phyloP scores from a whole-genome alignment of 495 filamentous ascomycete genomes.

The Apiosordaria backusii region DNA sequence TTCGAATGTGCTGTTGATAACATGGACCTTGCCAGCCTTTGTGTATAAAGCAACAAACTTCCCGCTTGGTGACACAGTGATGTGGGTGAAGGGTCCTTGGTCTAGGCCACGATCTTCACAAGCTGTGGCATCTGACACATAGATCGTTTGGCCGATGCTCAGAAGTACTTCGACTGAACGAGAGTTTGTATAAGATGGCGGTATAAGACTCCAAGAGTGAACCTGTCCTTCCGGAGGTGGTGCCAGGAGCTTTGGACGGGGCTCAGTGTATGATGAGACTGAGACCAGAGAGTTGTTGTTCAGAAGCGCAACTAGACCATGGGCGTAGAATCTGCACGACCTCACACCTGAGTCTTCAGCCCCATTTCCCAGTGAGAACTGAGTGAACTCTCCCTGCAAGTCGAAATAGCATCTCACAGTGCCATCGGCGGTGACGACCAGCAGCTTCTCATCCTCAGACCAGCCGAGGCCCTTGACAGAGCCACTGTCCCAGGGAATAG shows the following conservation, averaged over 20 bases:
- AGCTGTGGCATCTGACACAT: constrained; percentile 80
- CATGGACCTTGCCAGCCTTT: constrained; percentile 79
- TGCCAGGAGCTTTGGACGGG: constrained; percentile 78
- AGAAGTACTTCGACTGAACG: constrained; percentile 91
- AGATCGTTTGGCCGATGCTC: constrained; percentile 79
- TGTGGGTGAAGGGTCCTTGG: constrained; percentile 87
- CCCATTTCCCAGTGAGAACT: constrained; percentile 90
- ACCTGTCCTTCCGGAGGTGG: constrained; percentile 73
- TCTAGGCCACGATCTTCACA: constrained; percentile 86
- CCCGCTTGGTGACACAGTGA: constrained; percentile 86
- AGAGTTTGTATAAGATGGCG: constrained; percentile 87
- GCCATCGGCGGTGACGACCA: constrained; percentile 85
- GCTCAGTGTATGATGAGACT: constrained; percentile 86
- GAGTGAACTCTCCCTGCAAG: constrained; percentile 87
- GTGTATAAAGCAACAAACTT: constrained; percentile 85
- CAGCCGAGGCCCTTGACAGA: constrained; percentile 86
- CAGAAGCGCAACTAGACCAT: constrained; percentile 89
- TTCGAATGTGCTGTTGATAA: constrained; percentile 92
- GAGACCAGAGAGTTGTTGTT: constrained; percentile 83
- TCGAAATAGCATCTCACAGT: constrained; percentile 90
- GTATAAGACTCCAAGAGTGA: constrained; percentile 84
- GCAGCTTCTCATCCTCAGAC: constrained; percentile 93
- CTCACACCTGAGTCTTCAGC: constrained; percentile 83
- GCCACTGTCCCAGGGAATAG: constrained; percentile 81
- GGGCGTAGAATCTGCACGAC: constrained; percentile 80